phyloP scores from a whole-genome alignment of 768 basidiomycete genomes.

The Russula sp. region DNA sequence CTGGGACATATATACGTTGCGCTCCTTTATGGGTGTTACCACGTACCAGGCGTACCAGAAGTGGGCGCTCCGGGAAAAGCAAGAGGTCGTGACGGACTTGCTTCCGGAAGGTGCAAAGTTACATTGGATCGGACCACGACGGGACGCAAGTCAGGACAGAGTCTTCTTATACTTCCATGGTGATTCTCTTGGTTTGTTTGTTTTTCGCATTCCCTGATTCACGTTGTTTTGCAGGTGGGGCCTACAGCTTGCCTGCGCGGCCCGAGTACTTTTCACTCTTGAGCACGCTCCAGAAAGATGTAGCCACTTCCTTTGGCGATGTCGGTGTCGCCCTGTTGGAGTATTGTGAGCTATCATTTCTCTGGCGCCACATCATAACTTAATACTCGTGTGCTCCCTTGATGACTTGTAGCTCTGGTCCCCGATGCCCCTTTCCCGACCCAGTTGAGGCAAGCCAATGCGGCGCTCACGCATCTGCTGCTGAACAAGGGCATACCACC shows the following conservation, averaged over 20 bases:
- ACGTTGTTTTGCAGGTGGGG: not conserved
- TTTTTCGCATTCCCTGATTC: no score
- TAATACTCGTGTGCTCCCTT: not conserved
- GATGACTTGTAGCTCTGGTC: not conserved
- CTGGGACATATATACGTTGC: not conserved
- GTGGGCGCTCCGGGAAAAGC: not conserved
- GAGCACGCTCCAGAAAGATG: not conserved
- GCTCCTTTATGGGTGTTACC: not conserved
- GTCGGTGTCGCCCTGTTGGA: not conserved
- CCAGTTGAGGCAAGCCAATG: slow-evolving; percentile 20
- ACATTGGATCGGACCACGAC: slow-evolving; percentile 11
- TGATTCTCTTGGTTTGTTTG: not conserved
- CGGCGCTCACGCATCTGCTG: slow-evolving; percentile 17
- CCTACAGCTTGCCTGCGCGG: not conserved
- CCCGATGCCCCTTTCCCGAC: slow-evolving; percentile 18
- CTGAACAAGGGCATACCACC: slow-evolving; percentile 19
- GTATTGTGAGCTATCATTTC: not conserved
- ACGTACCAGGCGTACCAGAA: not conserved
- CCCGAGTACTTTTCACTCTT: not conserved
- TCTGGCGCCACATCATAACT: no score
- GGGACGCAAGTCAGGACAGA: not conserved
- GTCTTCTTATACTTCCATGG: slow-evolving; percentile 8
- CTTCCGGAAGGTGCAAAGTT: not conserved
- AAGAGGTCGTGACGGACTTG: not conserved
- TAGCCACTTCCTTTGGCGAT: not conserved